Conservation (phyloP, 768 basidiomycete species). For the Suillus ampliporus region DNA sequence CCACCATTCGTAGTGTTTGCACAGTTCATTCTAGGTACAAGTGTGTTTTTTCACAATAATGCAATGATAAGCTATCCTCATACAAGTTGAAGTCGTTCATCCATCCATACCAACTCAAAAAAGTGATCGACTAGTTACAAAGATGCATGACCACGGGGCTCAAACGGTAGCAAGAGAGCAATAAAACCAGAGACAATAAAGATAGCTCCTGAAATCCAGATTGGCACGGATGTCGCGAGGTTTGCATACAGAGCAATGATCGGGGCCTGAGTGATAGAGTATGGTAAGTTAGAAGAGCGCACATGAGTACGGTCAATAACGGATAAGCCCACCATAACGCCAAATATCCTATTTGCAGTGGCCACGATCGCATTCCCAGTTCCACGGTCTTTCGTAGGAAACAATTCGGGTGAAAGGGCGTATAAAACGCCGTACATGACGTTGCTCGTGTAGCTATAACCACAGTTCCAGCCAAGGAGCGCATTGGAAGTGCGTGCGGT, state of each 20-base stretch:
- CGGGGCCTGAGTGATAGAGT: constrained; percentile 44
- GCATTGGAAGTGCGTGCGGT: constrained; percentile 58
- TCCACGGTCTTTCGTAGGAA: constrained; percentile 58
- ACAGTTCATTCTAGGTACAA: too few relatives aligned
- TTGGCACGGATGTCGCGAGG: constrained; percentile 54
- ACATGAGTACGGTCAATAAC: constrained; percentile 11
- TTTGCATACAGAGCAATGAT: constrained; percentile 57
- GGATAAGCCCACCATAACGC: constrained; percentile 54
- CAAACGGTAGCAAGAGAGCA: constrained; percentile 58
- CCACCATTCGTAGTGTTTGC: too few relatives aligned
- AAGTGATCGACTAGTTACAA: constrained; percentile 32
- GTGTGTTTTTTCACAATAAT: too few relatives aligned
- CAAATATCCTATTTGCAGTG: constrained; percentile 59
- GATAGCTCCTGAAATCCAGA: constrained; percentile 57
- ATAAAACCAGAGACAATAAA: constrained; percentile 57
- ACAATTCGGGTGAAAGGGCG: constrained; percentile 52
- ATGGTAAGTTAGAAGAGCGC: not conserved
- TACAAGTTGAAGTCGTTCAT: not conserved
- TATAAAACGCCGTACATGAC: constrained; percentile 60
- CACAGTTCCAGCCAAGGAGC: constrained; percentile 64
- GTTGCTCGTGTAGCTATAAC: constrained; percentile 60
- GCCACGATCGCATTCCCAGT: constrained; percentile 62
- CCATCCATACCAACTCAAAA: not conserved
- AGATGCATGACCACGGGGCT: constrained; percentile 60
- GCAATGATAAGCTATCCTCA: not conserved